phyloP scores from a whole-genome alignment of 2,329 filamentous ascomycete genomes.

The Thelonectria olida region DNA sequence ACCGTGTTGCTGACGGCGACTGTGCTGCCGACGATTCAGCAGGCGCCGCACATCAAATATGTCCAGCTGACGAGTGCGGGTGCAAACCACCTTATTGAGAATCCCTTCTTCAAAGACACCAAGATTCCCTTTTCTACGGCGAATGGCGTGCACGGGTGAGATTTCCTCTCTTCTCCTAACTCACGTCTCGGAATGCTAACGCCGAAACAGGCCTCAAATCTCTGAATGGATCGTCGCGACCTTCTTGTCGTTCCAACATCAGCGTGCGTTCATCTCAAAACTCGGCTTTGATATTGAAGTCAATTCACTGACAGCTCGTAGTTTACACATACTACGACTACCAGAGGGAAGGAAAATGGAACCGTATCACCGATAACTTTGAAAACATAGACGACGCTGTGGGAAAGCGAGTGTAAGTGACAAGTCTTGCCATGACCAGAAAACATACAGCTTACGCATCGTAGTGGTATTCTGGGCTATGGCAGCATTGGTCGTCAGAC shows the following conservation, averaged over 20 bases:
- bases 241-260: constrained; percentile 59
- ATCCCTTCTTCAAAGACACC: constrained; percentile 59
- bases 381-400: constrained; percentile 54
- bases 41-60: constrained; percentile 59
- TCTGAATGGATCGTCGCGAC: constrained; percentile 65
- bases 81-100: constrained; percentile 57
- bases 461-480: constrained; percentile 62
- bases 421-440: neutral
- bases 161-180: neutral
- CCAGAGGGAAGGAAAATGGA: constrained; percentile 56
- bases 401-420: constrained; percentile 58
- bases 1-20: constrained; percentile 58
- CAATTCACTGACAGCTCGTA: constrained; percentile 30
- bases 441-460: neutral
- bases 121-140: constrained; percentile 62
- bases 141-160: constrained; percentile 67
- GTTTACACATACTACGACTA: constrained; percentile 56
- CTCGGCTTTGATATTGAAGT: too few species aligned
- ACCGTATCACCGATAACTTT: constrained; percentile 36
- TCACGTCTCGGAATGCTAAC: neutral
- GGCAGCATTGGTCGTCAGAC: constrained; percentile 63
- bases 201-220: constrained; percentile 60
- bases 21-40: constrained; percentile 52
- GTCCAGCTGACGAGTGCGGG: constrained; percentile 66
- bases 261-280: constrained; percentile 45